These are phyloP conservation scores for Fusarium robinianum DNA, from an alignment of 2,329 filamentous ascomycete species.

Conservation along the genomic window DNA sequence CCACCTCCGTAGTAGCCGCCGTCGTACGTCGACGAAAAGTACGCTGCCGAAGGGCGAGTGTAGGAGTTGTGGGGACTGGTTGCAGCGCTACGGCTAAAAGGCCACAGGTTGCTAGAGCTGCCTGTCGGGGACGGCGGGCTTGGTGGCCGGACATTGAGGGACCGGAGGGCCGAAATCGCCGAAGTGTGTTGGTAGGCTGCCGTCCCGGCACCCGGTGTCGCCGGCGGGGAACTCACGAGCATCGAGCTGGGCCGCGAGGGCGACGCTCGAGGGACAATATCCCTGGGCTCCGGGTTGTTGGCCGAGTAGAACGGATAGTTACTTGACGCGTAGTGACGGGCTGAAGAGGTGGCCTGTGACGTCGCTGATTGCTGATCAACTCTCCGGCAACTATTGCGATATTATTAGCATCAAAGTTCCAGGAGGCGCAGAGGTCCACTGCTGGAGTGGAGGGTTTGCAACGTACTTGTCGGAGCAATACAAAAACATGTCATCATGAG, in stretches of 20 bases:
- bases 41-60: conserved; percentile 45
- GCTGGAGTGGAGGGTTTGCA: conserved; percentile 14
- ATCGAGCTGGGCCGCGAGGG: conserved; percentile 63
- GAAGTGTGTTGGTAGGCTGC: conserved; percentile 49
- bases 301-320: conserved; percentile 52
- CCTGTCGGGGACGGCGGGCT: conserved; percentile 60
- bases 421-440: conserved; percentile 22
- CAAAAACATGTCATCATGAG: conserved; percentile 59
- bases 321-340: conserved; percentile 40
- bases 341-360: conserved; percentile 36
- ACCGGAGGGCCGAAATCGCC: conserved; percentile 60
- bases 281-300: conserved; percentile 57
- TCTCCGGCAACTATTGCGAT: conserved; percentile 54
- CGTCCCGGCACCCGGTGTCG: conserved; percentile 46
- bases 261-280: conserved; percentile 67
- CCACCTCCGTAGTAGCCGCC: conserved; percentile 42
- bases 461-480: conserved; percentile 69
- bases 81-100: conserved; percentile 56
- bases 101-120: conserved; percentile 54
- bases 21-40: conserved; percentile 60
- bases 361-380: conserved; percentile 54
- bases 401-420: conserved; percentile 28
- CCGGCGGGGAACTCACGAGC: conserved; percentile 58
- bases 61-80: conserved; percentile 60
- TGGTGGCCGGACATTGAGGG: conserved; percentile 57